These are phyloP conservation scores for Plenodomus biglobosus DNA, from an alignment of 2,329 filamentous ascomycete genomes.

Conservation along the genomic window DNA sequence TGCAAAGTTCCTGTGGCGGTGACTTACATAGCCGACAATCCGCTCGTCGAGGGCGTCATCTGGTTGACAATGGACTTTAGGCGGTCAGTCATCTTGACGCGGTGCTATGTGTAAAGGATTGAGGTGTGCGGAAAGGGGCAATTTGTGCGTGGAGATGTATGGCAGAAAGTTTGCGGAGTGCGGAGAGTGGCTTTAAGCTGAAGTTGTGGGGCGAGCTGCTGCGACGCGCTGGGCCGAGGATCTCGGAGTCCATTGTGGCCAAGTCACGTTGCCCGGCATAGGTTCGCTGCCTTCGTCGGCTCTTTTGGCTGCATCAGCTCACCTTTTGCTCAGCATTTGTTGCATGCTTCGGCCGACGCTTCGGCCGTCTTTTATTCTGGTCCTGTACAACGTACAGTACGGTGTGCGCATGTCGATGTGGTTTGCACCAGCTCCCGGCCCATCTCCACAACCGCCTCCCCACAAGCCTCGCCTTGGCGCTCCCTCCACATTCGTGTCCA, in stretches of 20 bases:
- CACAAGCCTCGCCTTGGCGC: not conserved
- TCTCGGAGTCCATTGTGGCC: slow-evolving; percentile 5
- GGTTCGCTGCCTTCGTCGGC: not conserved
- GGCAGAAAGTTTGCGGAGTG: slow-evolving; percentile 15
- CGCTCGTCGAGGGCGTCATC: slow-evolving; percentile 71
- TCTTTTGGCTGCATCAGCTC: not conserved
- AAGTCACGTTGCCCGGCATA: slow-evolving; percentile 13
- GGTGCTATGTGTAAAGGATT: not conserved
- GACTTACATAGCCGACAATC: slow-evolving; percentile 75
- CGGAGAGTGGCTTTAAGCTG: slow-evolving; percentile 17
- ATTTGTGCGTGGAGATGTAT: not conserved
- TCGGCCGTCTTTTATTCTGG: not conserved
- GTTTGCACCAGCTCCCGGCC: not conserved
- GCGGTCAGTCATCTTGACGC: slow-evolving; percentile 63
- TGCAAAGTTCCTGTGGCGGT: slow-evolving; percentile 4
- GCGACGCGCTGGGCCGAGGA: slow-evolving; percentile 9
- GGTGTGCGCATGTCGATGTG: not conserved
- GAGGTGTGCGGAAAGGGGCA: slow-evolving; percentile 1
- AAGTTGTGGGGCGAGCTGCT: slow-evolving; percentile 15
- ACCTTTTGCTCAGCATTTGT: not conserved
- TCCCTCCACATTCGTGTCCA: not conserved
- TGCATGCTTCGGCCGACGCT: not conserved
- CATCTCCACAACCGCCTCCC: not conserved
- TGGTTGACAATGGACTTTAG: slow-evolving; percentile 87
- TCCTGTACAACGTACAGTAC: too few relatives aligned